Base-by-base conservation (phyloP, 106 monocot genomes). In the Allium cepa region DNA sequence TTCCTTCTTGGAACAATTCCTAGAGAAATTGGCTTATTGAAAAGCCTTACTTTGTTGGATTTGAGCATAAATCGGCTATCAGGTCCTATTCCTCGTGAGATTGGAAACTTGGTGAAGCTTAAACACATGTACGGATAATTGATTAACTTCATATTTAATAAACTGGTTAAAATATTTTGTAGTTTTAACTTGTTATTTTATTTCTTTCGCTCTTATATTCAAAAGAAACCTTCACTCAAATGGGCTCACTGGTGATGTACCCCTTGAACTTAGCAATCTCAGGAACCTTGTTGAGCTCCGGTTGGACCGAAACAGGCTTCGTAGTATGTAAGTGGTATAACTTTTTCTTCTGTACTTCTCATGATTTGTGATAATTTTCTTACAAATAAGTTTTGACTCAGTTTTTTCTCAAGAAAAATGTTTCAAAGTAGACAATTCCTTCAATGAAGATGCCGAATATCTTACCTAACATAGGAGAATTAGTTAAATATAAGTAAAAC, bases 201-300 rank as follows among this genome's bases (percentile, higher is more conserved):
- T 47, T 68, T 52, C 10, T 7, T 47, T 22, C 18, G 2, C 45
- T 52, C 78, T 47, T 18, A 14, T 60, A 28, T 71, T 16, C 69
- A 22, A 26, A 66, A 99, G 99, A 64, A 75, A 99, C 71, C 69
- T 99, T n/a, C 84, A 75, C 46, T 90, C 79, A 16, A 99, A 99
- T 78, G 89, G 80, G 9, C 66, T 99, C 72, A 83, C 79, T 50
- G 92, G 99, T 48, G 62, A 3, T 51, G 53, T 99, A 57, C 93
- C 99, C 14, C 17, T 63, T 8, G 85, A 87, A 51, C 51, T 99
- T 48, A 75, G 80, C n/a, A 87, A 81, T 26, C 68, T 99, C 50
- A n/a, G 51, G 56, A 85, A 76, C 71, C 82, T 99, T 62, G 72
- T 82, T 64, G 85, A 99, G 60, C 71, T 99, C 57, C 77, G 79